Conservation (phyloP, 2,329 filamentous ascomycete species). For the Colletotrichum liriopes region DNA sequence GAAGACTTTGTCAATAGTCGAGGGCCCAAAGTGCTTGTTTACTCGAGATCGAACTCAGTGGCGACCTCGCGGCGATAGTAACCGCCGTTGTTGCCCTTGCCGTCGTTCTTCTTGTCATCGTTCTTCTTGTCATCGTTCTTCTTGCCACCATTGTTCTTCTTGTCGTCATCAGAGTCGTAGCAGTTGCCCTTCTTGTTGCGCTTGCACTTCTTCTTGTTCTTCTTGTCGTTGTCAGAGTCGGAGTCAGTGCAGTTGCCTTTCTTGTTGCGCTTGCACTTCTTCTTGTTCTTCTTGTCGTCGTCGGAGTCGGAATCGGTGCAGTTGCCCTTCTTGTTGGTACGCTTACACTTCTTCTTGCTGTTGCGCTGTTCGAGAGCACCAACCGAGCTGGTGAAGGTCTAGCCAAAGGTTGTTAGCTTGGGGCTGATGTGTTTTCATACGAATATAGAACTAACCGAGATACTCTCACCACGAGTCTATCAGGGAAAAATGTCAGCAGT, state of each 20-base stretch:
- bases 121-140: background rate
- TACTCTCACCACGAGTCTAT: constrained; percentile 21
- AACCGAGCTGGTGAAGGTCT: constrained; percentile 20
- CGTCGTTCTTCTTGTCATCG: background rate
- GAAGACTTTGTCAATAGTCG: background rate
- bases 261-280: constrained; percentile 31
- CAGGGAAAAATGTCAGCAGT: background rate
- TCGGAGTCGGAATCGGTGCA: constrained; percentile 24
- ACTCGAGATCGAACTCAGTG: background rate
- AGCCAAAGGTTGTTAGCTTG: background rate
- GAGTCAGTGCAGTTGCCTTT: constrained; percentile 29
- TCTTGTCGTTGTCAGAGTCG: constrained; percentile 14
- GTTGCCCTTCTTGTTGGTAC: constrained; percentile 29
- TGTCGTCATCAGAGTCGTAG: background rate
- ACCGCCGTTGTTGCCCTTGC: constrained; percentile 9
- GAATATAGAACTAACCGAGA: background rate
- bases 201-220: constrained; percentile 21
- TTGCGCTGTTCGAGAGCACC: constrained; percentile 25
- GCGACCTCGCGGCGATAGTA: background rate
- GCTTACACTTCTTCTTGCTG: constrained; percentile 36
- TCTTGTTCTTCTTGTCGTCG: constrained; percentile 4
- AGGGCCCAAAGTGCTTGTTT: background rate
- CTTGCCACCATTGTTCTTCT: constrained; percentile 4
- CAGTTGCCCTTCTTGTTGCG: constrained; percentile 39
- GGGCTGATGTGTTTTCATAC: background rate